Base-by-base conservation (phyloP, 2,329 filamentous ascomycete genomes). In the Mariannaea elegans region DNA sequence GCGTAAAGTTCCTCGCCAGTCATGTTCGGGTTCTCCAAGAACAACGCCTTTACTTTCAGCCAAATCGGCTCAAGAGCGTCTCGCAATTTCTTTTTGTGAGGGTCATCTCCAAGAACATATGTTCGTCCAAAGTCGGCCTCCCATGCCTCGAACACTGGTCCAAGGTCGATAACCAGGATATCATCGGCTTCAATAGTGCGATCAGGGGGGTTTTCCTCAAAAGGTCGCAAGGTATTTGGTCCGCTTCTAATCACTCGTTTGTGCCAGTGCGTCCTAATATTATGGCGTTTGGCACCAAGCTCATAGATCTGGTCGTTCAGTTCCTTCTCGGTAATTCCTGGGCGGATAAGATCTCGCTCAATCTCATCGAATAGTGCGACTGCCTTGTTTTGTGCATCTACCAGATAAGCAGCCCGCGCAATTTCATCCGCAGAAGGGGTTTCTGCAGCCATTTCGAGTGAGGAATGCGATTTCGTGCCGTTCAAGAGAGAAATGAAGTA, bases 91-190 rank as follows among this genome's bases (percentile, higher is more conserved):
- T 71, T 72, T 71, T 84, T 84, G 18, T 70, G 58, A 2, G 78
- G 76, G 50, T 84, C 81, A 47, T 76, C 59, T 3, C 81, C 81
- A 0, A 84, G 74, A 3, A 84, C 81, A 60, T 79, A 84, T 1
- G 82, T 84, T 13, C 82, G 79, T 7, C 82, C 81, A 57, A 84
- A 84, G 61, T 84, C 82, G 5, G 82, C 82, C 65, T 84, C 82
- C 80, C 80, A 85, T 1, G 73, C 75, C 49, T 83, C 81, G 56
- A 84, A 83, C 0, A 84, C 81, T 0, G 82, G 82, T 0, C 82
- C 82, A 2, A 84, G 72, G 61, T 84, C 82, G 31, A 84, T 77
- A 56, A 81, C 78, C 2, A 85, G 70, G 47, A 85, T 84, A 55
- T 85, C 82, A 51, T 82, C 81, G 3, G 70, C 65, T 59, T 79